Evolutionary conservation across 164 flowering plant species (phyloP), one percentile per base, ranked within the genome.

Genomic region (Malania oleifera): DNA sequence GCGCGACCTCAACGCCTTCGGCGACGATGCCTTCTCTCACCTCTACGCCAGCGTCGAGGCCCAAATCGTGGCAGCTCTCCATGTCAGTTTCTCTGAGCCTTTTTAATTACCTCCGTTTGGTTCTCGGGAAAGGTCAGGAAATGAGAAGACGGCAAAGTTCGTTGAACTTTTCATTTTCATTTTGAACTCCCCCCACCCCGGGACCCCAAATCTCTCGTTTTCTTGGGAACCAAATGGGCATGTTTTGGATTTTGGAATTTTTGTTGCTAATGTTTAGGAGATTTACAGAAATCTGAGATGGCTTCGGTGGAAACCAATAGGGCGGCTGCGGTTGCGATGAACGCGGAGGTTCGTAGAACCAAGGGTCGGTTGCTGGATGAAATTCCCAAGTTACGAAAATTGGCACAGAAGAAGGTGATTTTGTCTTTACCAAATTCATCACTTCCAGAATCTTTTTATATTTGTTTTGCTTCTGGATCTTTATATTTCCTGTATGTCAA

Each of bases 321-420:
- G 60, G 87, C 90, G 0, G 50, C 75, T 13, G 72, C 64, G 28
- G 90, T 65, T 1, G 85, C 87, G 8, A 54, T 80, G 80, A 78
- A 77, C 49, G 90, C 87, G 0, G 90, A 84, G 74, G 47, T 82
- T 64, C 79, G 87, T 2, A 55, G 87, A 52, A 73, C 72, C 9
- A 84, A 84, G 69, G 83, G 79, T 39, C 70, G 73, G 38, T 69
- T 82, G 59, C 35, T 75, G 48, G 85, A 82, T 14, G 90, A 84
- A 39, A 55, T 84, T 24, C 74, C 78, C 15, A 84, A 82, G 67
- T 68, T 84, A 63, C 75, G 67, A 43, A 77, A 75, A 66, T 63
- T 82, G 68, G 82, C 78, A 23, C 41, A 41, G 22, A 84, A 80
- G 66, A 84, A 82, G 85, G 90, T 84, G 17, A 46, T 18, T 10